Conservation (phyloP, 2,329 filamentous ascomycete genomes). For the Xylaria sp. region DNA sequence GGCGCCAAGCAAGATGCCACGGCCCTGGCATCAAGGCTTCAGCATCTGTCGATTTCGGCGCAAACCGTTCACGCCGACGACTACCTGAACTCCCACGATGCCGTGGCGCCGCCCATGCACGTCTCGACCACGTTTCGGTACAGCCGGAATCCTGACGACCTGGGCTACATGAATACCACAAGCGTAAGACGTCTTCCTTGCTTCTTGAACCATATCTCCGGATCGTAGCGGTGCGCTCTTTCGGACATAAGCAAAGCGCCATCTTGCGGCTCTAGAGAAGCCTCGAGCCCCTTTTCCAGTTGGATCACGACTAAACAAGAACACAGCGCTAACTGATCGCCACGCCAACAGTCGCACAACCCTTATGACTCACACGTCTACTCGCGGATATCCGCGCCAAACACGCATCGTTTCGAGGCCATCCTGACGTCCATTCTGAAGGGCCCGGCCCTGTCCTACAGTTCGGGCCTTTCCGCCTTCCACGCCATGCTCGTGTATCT, state of each 20-base stretch:
- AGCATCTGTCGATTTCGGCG: slow-evolving; percentile 56
- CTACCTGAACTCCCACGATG: slow-evolving; percentile 63
- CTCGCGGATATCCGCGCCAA: slow-evolving; percentile 74
- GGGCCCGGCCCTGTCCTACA: slow-evolving; percentile 68
- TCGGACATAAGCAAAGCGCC: background rate
- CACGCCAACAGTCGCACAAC: slow-evolving; percentile 39
- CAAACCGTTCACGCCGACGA: slow-evolving; percentile 79
- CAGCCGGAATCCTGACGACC: slow-evolving; percentile 59
- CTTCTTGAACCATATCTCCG: background rate
- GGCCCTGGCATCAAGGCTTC: slow-evolving; percentile 30
- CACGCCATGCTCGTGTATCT: slow-evolving; percentile 80
- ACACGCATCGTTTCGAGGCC: slow-evolving; percentile 77
- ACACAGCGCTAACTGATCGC: slow-evolving; percentile 6
- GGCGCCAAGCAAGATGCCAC: slow-evolving; percentile 21
- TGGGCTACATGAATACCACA: slow-evolving; percentile 48
- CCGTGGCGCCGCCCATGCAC: slow-evolving; percentile 85
- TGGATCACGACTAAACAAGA: background rate
- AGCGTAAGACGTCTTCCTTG: slow-evolving; percentile 44
- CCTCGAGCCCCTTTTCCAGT: background rate
- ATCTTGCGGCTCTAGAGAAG: background rate
- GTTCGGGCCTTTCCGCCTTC: slow-evolving; percentile 80
- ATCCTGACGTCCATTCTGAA: slow-evolving; percentile 69
- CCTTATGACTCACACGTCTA: slow-evolving; percentile 68
- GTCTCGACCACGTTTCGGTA: slow-evolving; percentile 91
- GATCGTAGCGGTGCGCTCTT: background rate